Percentiles rank a stretch among this genome's conserved stretches.
Conservation (phyloP, 768 basidiomycete species). For the Xanthoconium stramineum region DNA sequence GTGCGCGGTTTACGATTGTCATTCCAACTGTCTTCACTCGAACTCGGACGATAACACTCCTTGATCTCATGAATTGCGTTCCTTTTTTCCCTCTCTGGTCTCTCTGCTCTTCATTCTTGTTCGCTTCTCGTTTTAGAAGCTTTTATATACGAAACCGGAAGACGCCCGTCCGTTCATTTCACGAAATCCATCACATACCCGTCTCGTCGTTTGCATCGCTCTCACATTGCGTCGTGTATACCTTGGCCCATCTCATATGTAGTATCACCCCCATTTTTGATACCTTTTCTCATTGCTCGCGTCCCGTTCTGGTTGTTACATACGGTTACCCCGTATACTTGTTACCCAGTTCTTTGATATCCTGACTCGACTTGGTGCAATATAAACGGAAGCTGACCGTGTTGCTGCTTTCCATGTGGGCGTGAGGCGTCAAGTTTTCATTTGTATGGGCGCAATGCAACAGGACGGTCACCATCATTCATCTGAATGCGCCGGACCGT, state of each 20-base stretch:
- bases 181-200: conserved; percentile 33
- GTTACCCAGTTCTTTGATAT: conserved; percentile 36
- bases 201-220: conserved; percentile 37
- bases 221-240: conserved; percentile 37
- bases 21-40: conserved; percentile 31
- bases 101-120: conserved; percentile 22
- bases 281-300: conserved; percentile 28
- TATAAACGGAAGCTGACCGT: conserved; percentile 11
- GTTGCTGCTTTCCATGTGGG: conserved; percentile 9
- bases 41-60: conserved; percentile 31
- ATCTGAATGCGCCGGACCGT: conserved; percentile 9
- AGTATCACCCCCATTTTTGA: conserved; percentile 36
- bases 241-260: conserved; percentile 35
- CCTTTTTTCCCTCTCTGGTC: conserved; percentile 21
- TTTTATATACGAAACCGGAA: conserved; percentile 35
- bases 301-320: conserved; percentile 25
- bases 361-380: conserved; percentile 25
- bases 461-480: conserved; percentile 6
- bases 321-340: conserved; percentile 38
- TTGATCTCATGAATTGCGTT: conserved; percentile 34
- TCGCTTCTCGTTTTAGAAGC: conserved; percentile 28
- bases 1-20: conserved; percentile 25
- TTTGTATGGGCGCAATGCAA: conserved; percentile 23
- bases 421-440: conserved; percentile 24
- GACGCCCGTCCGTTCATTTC: conserved; percentile 32